phyloP scores from a whole-genome alignment of 2,329 filamentous ascomycete genomes.

The Neurospora sp. region DNA sequence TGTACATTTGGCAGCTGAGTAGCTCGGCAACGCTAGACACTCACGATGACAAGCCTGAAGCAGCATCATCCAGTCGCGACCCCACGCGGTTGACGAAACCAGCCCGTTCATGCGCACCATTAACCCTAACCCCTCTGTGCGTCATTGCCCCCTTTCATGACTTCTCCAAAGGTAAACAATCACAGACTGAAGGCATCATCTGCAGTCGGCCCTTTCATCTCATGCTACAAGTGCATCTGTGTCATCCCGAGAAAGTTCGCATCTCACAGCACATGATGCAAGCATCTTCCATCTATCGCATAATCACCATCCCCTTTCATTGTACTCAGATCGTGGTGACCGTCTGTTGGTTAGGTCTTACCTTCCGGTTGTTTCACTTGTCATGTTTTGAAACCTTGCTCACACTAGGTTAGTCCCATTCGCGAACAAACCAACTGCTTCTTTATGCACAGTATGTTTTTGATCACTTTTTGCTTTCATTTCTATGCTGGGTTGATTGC shows the following conservation, averaged over 20 bases:
- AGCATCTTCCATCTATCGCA: background rate
- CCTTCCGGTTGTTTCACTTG: background rate
- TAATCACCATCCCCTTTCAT: background rate
- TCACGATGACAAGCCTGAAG: background rate
- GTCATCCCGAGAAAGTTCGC: background rate
- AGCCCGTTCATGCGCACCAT: conserved; percentile 3
- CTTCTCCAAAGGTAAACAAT: background rate
- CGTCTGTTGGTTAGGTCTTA: background rate
- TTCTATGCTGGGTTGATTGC: background rate
- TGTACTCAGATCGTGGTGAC: background rate
- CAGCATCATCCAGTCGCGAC: background rate
- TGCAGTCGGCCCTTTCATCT: background rate
- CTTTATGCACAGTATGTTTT: background rate
- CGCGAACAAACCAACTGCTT: background rate
- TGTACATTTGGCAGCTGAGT: background rate
- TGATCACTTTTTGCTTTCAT: background rate
- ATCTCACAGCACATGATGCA: background rate
- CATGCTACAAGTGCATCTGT: background rate
- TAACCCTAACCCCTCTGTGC: background rate
- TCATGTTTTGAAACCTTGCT: background rate
- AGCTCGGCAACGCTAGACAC: conserved; percentile 3
- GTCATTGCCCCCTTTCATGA: background rate
- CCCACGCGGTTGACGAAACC: conserved; percentile 6
- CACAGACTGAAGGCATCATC: background rate
- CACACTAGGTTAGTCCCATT: background rate